A percentile compares a stretch with the other conserved stretches of the same genome.
Evolutionary conservation across 148 eudicot genomes (phyloP).

Genomic region (Vaccinium macrocarpon): DNA sequence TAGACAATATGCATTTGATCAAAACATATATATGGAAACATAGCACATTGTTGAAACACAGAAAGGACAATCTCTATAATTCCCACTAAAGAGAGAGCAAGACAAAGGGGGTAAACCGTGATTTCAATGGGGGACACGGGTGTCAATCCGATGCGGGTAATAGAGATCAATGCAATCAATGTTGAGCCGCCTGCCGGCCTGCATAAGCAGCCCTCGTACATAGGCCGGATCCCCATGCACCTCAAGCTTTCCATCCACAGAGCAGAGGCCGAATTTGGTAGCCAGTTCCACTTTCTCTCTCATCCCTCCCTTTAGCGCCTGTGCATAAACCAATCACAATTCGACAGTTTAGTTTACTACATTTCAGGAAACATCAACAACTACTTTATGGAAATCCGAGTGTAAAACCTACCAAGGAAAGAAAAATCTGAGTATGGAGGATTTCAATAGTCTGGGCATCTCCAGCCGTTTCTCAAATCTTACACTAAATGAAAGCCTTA

Average conservation of each 20-base stretch:
- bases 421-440: not conserved
- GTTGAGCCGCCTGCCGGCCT: slow-evolving; percentile 15
- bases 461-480: not conserved
- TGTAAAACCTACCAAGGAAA: not conserved
- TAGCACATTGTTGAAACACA: not conserved
- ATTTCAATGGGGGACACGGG: slow-evolving; percentile 20
- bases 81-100: not conserved
- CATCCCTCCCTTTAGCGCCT: slow-evolving; percentile 19
- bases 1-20: not conserved
- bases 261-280: slow-evolving; percentile 7
- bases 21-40: not conserved
- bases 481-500: not conserved
- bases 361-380: not conserved
- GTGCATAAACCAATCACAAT: not conserved
- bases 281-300: slow-evolving; percentile 18
- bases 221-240: slow-evolving; percentile 13
- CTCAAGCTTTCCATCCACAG: not conserved
- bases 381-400: not conserved
- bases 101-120: not conserved
- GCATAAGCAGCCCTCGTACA: slow-evolving; percentile 17
- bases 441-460: not conserved
- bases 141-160: slow-evolving; percentile 14
- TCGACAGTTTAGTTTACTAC: not conserved
- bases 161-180: slow-evolving; percentile 12
- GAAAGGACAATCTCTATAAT: not conserved